Base-by-base conservation (phyloP, 441 rosid genomes). In the Manihot esculenta region DNA sequence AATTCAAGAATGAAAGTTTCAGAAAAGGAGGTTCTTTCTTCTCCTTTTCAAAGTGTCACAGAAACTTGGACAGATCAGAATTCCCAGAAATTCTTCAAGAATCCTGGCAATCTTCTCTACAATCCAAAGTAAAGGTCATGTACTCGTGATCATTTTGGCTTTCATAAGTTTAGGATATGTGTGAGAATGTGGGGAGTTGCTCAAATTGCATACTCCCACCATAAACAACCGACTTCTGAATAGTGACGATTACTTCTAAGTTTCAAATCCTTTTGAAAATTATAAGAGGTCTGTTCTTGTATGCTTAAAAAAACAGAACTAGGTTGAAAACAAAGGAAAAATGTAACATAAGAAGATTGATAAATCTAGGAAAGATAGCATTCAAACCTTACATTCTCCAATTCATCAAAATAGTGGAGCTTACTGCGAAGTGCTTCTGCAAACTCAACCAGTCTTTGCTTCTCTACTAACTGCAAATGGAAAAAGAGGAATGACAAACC, bases 301-400 rank as follows among this genome's bases (percentile, higher is more conserved):
- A 33, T 35, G 2, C 33, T 30, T 30, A 30, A 35, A 7, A 2
- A 1, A 3, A 45, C 13, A 47, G 50, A 53, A 26, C 5, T 13
- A 51, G 15, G 18, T n/a, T n/a, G n/a, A 35, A 50, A 64, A 55
- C 8, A 62, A 24, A 33, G 49, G 71, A 23, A 70, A 51, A 59
- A 57, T 59, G 48, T 17, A 54, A 55, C 66, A 62, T 23, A 41
- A 62, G 53, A 47, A 74, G 72, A 26, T 35, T 26, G 7, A 1
- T 53, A 68, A 72, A 51, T 77, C 67, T 75, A 77, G 75, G 48
- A 54, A 74, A 78, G 87, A 71, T 47, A 83, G 83, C 66, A 78
- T 77, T 75, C 86, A 86, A 84, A 84, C 87, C 99, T 87, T 90
- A 94, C 99, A 84, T 94, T 92, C 94, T 94, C 99, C 96, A 94